These are phyloP conservation scores for Przewalskia tangutica DNA, from an alignment of 257 asterid species.

Conservation along the genomic window DNA sequence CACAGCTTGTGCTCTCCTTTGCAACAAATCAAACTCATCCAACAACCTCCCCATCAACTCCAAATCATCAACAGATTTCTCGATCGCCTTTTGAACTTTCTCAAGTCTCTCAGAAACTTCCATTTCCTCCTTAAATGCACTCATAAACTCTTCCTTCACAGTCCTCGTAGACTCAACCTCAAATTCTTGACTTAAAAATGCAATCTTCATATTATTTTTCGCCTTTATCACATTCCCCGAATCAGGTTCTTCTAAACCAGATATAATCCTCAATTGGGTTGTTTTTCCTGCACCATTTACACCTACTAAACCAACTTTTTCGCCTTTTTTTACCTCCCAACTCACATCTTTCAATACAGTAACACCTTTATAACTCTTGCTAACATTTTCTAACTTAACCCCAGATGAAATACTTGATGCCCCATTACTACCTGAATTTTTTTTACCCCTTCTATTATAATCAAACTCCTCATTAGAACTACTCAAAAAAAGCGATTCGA, in stretches of 20 bases:
- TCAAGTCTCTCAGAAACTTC: constrained; percentile 77
- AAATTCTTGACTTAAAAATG: constrained; percentile 87
- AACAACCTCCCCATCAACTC: constrained; percentile 92
- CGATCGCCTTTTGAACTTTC: constrained; percentile 89
- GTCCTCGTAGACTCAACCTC: constrained; percentile 76
- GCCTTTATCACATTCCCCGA: constrained; percentile 89
- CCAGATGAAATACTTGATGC: constrained; percentile 91
- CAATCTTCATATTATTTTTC: constrained; percentile 61
- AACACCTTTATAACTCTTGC: constrained; percentile 70
- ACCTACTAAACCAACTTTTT: constrained; percentile 91
- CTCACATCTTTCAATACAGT: constrained; percentile 76
- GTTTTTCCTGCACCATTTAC: constrained; percentile 99
- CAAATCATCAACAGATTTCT: constrained; percentile 84
- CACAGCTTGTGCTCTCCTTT: constrained; percentile 94
- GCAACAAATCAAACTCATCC: constrained; percentile 97
- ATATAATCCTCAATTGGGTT: constrained; percentile 79
- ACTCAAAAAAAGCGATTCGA: constrained; percentile 60
- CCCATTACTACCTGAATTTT: constrained; percentile 34
- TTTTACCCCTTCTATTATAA: constrained; percentile 30
- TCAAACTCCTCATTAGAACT: constrained; percentile 21
- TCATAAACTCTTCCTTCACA: constrained; percentile 81
- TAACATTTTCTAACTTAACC: constrained; percentile 70
- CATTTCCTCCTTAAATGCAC: constrained; percentile 96
- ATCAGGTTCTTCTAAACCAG: constrained; percentile 89
- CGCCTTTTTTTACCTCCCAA: constrained; percentile 94